These are phyloP conservation scores for Diaporthe sp. DNA, from an alignment of 2,329 filamentous ascomycete genomes.

Conservation along the genomic window DNA sequence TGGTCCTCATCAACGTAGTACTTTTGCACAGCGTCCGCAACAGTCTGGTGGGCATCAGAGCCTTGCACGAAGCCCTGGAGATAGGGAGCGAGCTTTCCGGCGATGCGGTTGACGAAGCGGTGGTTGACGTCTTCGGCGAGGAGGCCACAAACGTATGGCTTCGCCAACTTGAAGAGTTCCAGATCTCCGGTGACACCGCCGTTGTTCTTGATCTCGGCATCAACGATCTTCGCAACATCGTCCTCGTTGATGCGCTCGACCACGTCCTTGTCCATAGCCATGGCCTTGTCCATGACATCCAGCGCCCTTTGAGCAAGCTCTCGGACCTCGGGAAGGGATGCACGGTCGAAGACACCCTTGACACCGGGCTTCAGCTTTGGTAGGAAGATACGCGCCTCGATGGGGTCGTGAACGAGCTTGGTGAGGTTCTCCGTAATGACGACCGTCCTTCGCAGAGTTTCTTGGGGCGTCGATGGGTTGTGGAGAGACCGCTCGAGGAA, in stretches of 20 bases:
- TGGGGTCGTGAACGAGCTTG: slow-evolving; percentile 94
- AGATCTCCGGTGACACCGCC: slow-evolving; percentile 72
- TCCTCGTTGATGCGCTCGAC: slow-evolving; percentile 77
- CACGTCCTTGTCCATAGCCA: slow-evolving; percentile 77
- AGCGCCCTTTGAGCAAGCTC: slow-evolving; percentile 88
- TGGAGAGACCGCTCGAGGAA: slow-evolving; percentile 95
- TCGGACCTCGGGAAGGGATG: slow-evolving; percentile 93
- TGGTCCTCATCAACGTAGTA: slow-evolving; percentile 87
- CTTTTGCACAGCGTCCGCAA: slow-evolving; percentile 80
- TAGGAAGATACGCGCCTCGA: slow-evolving; percentile 94
- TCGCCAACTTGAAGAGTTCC: slow-evolving; percentile 76
- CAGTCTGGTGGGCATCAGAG: slow-evolving; percentile 68
- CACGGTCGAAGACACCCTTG: slow-evolving; percentile 86
- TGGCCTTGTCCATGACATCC: slow-evolving; percentile 91
- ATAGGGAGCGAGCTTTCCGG: slow-evolving; percentile 78
- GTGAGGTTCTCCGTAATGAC: slow-evolving; percentile 98
- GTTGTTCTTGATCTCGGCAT: slow-evolving; percentile 80
- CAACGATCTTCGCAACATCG: slow-evolving; percentile 81
- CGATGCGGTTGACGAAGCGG: slow-evolving; percentile 81
- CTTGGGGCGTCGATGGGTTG: slow-evolving; percentile 89
- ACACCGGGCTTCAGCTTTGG: slow-evolving; percentile 96
- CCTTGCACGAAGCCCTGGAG: slow-evolving; percentile 77
- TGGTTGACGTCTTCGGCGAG: slow-evolving; percentile 90
- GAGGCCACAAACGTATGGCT: slow-evolving; percentile 84
- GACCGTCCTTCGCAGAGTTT: slow-evolving; percentile 94